Conservation (phyloP, 306 rosid genomes). For the Lathyrus sativus region DNA sequence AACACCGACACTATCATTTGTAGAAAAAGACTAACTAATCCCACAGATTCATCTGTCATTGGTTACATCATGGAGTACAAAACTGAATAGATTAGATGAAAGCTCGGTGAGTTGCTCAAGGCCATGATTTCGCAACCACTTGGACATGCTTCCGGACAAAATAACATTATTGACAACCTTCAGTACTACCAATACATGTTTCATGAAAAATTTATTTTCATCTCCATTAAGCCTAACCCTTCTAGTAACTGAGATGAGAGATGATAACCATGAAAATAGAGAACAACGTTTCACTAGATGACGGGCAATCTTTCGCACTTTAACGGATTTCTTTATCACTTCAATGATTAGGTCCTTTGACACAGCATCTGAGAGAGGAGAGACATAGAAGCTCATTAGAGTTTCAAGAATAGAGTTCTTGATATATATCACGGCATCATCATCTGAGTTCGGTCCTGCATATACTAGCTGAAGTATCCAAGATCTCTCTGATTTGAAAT, state of each 20-base stretch:
- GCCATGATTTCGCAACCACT: constrained; percentile 76
- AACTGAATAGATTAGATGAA: constrained; percentile 57
- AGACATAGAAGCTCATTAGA: no score
- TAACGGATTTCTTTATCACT: no score
- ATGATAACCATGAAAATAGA: no score
- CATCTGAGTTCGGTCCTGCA: no score
- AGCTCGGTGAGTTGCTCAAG: constrained; percentile 86
- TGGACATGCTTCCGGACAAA: constrained; percentile 58
- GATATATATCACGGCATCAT: no score
- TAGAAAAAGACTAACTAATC: constrained; percentile 55
- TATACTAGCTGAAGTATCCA: no score
- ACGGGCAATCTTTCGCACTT: no score
- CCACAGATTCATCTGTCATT: constrained; percentile 44
- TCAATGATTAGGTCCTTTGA: constrained; percentile 74
- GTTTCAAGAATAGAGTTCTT: no score
- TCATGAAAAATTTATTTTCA: constrained; percentile 43
- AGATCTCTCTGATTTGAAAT: no score
- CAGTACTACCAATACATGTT: no score
- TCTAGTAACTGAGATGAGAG: constrained; percentile 40
- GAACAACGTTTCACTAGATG: no score
- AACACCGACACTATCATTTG: constrained; percentile 52
- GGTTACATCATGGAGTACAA: constrained; percentile 50
- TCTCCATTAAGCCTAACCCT: constrained; percentile 47
- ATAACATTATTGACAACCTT: no score
- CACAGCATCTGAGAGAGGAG: constrained; percentile 67